Conservation (phyloP, 495 filamentous ascomycete species). For the Aspergillus mulundensis region DNA sequence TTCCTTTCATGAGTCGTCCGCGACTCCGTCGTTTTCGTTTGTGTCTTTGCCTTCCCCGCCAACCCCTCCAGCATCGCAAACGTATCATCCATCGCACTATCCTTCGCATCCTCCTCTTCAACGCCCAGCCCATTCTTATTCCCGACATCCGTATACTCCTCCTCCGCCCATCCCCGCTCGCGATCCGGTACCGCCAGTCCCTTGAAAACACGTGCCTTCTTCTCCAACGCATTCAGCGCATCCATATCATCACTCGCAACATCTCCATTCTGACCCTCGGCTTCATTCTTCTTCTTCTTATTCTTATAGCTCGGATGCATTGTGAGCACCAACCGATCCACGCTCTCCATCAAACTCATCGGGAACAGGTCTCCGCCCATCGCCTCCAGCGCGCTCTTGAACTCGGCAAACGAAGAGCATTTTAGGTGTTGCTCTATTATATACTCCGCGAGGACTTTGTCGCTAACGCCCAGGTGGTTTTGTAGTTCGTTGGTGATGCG, state of each 20-base stretch:
- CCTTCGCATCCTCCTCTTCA: constrained; percentile 30
- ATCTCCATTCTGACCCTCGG: constrained; percentile 12
- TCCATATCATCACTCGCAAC: constrained; percentile 30
- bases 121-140: constrained; percentile 23
- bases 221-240: constrained; percentile 46
- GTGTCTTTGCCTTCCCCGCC: constrained; percentile 57
- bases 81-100: constrained; percentile 84
- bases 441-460: constrained; percentile 94
- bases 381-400: constrained; percentile 64
- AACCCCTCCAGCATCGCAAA: constrained; percentile 85
- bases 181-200: constrained; percentile 86
- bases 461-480: constrained; percentile 88
- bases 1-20: constrained; percentile 26
- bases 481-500: constrained; percentile 92
- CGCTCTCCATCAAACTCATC: constrained; percentile 80
- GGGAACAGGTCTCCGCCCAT: constrained; percentile 81
- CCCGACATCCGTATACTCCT: constrained; percentile 19
- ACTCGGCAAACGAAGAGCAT: constrained; percentile 62
- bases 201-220: constrained; percentile 77
- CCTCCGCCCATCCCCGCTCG: constrained; percentile 55
- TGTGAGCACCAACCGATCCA: constrained; percentile 80
- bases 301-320: constrained; percentile 86
- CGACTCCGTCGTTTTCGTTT: constrained; percentile 21
- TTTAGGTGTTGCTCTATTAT: constrained; percentile 84
- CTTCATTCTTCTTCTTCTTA: constrained; percentile 32